Evolutionary conservation across 2,329 filamentous ascomycete species (phyloP).

Genomic region (Calonectria pseudoreteaudii): DNA sequence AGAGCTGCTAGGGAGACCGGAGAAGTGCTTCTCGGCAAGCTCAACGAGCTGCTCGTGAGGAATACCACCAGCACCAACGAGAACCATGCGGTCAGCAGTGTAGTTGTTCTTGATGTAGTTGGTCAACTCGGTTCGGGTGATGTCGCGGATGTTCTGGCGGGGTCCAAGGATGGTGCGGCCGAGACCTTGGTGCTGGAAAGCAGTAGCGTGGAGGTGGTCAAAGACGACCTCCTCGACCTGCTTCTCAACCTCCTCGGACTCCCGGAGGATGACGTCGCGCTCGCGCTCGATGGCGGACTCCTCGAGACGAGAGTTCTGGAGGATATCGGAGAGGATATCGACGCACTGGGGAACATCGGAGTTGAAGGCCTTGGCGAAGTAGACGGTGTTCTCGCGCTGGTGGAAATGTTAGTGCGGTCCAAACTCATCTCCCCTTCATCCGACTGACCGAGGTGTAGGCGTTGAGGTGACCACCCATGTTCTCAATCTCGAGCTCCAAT

Average conservation of each 20-base stretch:
- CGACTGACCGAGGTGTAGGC: conserved; percentile 95
- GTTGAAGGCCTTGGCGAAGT: conserved; percentile 99
- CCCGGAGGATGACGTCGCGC: conserved; percentile 97
- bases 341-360: conserved; percentile 95
- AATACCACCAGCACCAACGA: conserved; percentile 93
- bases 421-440: conserved; percentile 37
- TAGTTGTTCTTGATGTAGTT: conserved; percentile 99
- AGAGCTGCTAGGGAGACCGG: conserved; percentile 79
- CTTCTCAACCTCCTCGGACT: conserved; percentile 99
- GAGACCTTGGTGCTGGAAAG: conserved; percentile 95
- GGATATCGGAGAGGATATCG: conserved; percentile 98
- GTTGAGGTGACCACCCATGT: conserved; percentile 99
- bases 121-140: conserved; percentile 88
- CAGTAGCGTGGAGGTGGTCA: conserved; percentile 97
- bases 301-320: conserved; percentile 99
- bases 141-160: conserved; percentile 97
- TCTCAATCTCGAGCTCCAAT: conserved; percentile 99
- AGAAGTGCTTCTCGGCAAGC: conserved; percentile 96
- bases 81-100: conserved; percentile 99
- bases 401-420: conserved; percentile 42
- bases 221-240: conserved; percentile 99
- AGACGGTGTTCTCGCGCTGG: conserved; percentile 98
- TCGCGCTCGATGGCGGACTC: conserved; percentile 92
- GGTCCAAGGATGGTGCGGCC: conserved; percentile 98
- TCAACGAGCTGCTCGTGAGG: conserved; percentile 95